Percentiles rank a stretch among this genome's conserved stretches.
These are phyloP conservation scores for Pichia scutulata DNA, from an alignment of 805 yeast genomes.

Conservation along the genomic window DNA sequence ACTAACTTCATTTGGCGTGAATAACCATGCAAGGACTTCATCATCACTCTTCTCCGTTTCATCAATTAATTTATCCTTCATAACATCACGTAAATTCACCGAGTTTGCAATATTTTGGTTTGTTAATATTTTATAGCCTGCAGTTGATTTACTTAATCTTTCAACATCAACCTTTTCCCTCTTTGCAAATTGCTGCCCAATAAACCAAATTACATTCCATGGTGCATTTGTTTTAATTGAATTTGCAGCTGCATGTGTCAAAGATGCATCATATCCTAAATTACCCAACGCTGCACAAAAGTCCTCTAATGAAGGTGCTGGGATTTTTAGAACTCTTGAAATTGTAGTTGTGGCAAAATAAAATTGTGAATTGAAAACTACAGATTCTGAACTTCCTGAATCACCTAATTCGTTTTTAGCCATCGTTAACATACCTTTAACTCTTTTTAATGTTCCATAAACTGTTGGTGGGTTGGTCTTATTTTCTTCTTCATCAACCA, in stretches of 20 bases:
- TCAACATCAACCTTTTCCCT: constrained; percentile 34
- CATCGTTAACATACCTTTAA: constrained; percentile 86
- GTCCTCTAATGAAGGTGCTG: constrained; percentile 71
- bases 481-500: constrained; percentile 27
- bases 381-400: constrained; percentile 4
- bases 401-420: constrained; percentile 59
- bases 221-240: constrained; percentile 89
- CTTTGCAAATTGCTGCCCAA: constrained; percentile 57
- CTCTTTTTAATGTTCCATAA: constrained; percentile 76
- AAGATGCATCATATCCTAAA: constrained; percentile 71
- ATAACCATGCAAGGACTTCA: constrained; percentile 36
- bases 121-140: constrained; percentile 51
- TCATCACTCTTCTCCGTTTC: constrained; percentile 16
- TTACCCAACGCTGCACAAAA: constrained; percentile 78
- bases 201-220: constrained; percentile 67
- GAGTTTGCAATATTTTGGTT: constrained; percentile 31
- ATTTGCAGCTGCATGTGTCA: constrained; percentile 84
- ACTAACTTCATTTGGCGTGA: constrained; percentile 55
- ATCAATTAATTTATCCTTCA: constrained; percentile 5
- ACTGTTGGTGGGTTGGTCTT: constrained; percentile 38
- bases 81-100: constrained; percentile 23
- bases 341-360: constrained; percentile 76
- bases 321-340: constrained; percentile 68
- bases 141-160: constrained; percentile 41
- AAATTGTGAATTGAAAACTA: constrained; percentile 47